These are phyloP conservation scores for Fusarium nygamai DNA, from an alignment of 2,329 filamentous ascomycete genomes.

Conservation along the genomic window DNA sequence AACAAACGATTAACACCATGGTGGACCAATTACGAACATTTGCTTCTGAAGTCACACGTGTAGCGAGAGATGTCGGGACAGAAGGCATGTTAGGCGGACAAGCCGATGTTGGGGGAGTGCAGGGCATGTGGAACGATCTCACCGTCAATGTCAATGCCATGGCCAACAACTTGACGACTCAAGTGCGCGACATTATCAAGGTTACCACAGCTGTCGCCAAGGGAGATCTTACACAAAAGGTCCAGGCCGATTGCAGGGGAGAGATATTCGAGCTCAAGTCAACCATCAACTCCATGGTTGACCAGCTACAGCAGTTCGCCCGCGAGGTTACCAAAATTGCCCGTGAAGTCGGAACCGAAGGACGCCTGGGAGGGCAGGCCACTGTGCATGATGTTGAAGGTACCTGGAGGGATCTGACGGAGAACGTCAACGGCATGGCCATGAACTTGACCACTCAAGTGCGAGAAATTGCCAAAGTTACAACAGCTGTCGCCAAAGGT, in stretches of 20 bases:
- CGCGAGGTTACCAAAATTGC: slow-evolving; percentile 97
- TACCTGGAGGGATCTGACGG: slow-evolving; percentile 95
- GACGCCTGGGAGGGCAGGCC: slow-evolving; percentile 91
- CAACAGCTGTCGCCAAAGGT: slow-evolving; percentile 91
- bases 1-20: slow-evolving; percentile 91
- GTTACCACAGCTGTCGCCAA: slow-evolving; percentile 77
- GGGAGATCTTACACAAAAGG: slow-evolving; percentile 95
- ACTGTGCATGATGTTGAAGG: slow-evolving; percentile 96
- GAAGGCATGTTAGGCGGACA: slow-evolving; percentile 86
- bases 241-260: slow-evolving; percentile 90
- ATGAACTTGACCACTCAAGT: slow-evolving; percentile 98
- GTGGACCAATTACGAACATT: slow-evolving; percentile 86
- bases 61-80: slow-evolving; percentile 84
- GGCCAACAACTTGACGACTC: slow-evolving; percentile 86
- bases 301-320: slow-evolving; percentile 95
- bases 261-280: slow-evolving; percentile 96
- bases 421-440: slow-evolving; percentile 98
- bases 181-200: slow-evolving; percentile 94
- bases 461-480: slow-evolving; percentile 96
- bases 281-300: slow-evolving; percentile 99
- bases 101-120: slow-evolving; percentile 83
- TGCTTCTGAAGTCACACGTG: slow-evolving; percentile 83
- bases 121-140: slow-evolving; percentile 89
- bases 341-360: slow-evolving; percentile 95
- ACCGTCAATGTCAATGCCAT: slow-evolving; percentile 89